Conservation (phyloP, 306 rosid genomes). For the Corylus heterophylla region DNA sequence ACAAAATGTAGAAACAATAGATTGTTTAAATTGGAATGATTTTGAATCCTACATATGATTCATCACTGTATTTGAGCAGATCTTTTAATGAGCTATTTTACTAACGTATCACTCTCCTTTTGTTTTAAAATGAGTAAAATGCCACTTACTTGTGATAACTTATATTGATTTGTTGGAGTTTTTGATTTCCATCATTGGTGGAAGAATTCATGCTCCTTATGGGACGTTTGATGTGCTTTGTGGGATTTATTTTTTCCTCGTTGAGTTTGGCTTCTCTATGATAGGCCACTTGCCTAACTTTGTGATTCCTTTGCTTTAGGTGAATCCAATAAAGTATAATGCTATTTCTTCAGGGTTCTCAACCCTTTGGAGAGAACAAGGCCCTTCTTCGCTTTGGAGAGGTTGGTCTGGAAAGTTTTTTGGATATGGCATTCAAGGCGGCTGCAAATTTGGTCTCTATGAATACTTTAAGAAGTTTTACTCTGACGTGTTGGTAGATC, state of each 20-base stretch:
- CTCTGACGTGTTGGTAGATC: slow-evolving; percentile 44
- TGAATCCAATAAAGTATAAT: slow-evolving; percentile 58
- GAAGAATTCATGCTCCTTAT: neutral
- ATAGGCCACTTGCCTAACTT: neutral
- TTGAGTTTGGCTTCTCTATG: neutral
- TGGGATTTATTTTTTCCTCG: slow-evolving; percentile 1
- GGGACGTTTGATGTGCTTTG: neutral
- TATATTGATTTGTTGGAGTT: neutral
- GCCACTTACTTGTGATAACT: neutral
- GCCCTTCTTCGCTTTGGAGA: slow-evolving; percentile 73
- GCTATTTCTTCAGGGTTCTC: slow-evolving; percentile 57
- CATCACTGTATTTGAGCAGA: neutral
- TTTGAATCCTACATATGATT: neutral
- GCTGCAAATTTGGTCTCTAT: slow-evolving; percentile 68
- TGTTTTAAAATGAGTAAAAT: neutral
- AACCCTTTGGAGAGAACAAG: slow-evolving; percentile 65
- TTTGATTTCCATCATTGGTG: neutral
- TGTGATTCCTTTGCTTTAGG: slow-evolving; percentile 30
- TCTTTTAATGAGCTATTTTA: neutral
- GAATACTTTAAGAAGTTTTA: slow-evolving; percentile 70
- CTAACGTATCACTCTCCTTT: neutral
- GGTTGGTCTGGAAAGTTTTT: slow-evolving; percentile 76
- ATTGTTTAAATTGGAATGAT: neutral
- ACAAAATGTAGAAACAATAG: neutral
- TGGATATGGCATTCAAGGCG: slow-evolving; percentile 79